These are phyloP conservation scores for Aurantiochytrium sp. DNA, from an alignment of 108 stramenopile genomes.

Conservation along the genomic window DNA sequence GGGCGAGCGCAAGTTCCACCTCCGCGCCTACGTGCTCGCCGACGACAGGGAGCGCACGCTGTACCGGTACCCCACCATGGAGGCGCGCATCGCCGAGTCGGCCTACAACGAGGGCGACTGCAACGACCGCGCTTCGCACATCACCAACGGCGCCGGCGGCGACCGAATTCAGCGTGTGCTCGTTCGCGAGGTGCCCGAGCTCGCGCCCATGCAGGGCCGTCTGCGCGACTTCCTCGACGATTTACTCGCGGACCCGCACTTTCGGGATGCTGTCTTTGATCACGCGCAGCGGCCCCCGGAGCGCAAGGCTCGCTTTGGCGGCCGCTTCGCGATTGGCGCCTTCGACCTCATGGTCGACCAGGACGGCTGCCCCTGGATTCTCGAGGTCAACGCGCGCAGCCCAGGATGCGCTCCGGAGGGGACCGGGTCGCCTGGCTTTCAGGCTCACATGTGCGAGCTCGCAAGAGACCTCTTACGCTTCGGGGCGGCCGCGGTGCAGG, in stretches of 20 bases:
- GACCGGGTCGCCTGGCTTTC: not conserved
- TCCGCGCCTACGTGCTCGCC: not conserved
- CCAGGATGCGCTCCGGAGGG: not conserved
- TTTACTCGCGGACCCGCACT: not conserved
- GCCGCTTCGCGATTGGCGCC: not conserved
- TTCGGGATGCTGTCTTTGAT: not conserved
- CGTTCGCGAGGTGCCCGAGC: not conserved
- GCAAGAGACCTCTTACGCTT: not conserved
- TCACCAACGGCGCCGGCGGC: slow-evolving; percentile 8
- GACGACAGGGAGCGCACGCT: not conserved
- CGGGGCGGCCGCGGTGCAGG: not conserved
- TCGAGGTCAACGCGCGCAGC: slow-evolving; percentile 1
- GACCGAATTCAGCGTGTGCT: not conserved
- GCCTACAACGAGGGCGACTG: not conserved
- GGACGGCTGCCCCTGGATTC: not conserved
- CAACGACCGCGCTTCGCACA: not conserved
- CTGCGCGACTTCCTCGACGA: not conserved
- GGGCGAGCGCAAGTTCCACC: not conserved
- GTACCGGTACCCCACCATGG: not conserved
- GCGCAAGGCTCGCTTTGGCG: not conserved
- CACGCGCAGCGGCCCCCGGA: not conserved
- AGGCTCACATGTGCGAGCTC: not conserved
- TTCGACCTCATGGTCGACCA: not conserved
- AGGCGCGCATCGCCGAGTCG: not conserved
- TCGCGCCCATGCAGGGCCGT: not conserved